Conservation (phyloP, 2,329 filamentous ascomycete species). For the Lecanoromycetidae sp. region DNA sequence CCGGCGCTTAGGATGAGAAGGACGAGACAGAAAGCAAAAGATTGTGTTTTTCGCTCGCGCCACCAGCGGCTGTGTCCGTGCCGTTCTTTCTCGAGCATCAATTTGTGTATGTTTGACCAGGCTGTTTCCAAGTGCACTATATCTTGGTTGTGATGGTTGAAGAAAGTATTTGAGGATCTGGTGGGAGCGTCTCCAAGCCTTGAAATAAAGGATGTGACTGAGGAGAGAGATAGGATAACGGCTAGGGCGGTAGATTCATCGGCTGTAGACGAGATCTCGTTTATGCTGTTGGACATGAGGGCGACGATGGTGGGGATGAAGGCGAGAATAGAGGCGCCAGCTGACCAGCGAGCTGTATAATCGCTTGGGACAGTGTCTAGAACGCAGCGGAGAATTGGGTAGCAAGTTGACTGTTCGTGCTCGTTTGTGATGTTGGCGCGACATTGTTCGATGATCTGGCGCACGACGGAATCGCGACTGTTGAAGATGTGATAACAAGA, state of each 20-base stretch:
- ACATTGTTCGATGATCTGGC: background rate
- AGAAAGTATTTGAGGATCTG: background rate
- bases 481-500: background rate
- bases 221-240: constrained; percentile 1
- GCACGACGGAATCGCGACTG: background rate
- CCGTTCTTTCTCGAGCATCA: background rate
- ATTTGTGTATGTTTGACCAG: background rate
- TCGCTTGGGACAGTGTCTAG: constrained; percentile 3
- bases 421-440: background rate
- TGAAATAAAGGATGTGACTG: constrained; percentile 9
- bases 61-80: background rate
- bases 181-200: constrained; percentile 4
- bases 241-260: constrained; percentile 9
- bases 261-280: constrained; percentile 9
- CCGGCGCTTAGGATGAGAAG: background rate
- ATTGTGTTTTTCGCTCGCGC: background rate
- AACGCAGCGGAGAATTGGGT: constrained; percentile 5
- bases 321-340: constrained; percentile 8
- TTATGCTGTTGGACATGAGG: constrained; percentile 11
- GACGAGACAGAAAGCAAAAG: background rate
- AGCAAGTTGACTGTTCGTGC: constrained; percentile 5
- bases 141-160: background rate
- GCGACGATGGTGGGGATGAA: constrained; percentile 9
- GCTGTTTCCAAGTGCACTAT: background rate
- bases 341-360: constrained; percentile 12